phyloP scores from a whole-genome alignment of 2,329 filamentous ascomycete genomes.

The Elsinoe batatas region DNA sequence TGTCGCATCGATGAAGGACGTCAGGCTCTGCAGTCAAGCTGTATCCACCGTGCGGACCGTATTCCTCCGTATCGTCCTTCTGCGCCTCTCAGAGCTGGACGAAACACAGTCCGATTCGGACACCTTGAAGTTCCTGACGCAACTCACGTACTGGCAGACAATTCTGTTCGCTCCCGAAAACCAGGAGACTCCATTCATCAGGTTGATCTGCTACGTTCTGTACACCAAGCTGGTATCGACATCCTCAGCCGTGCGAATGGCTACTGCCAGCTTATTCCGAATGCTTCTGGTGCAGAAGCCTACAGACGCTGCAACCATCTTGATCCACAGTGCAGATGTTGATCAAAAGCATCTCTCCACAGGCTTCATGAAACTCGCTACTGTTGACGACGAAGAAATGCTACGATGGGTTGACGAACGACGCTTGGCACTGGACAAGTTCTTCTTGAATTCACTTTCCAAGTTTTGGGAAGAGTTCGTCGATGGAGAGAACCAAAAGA shows the following conservation, averaged over 20 bases:
- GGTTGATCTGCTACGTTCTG: slow-evolving; percentile 82
- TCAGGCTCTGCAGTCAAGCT: slow-evolving; percentile 82
- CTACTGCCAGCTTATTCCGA: slow-evolving; percentile 79
- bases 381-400: slow-evolving; percentile 82
- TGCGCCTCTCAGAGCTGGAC: slow-evolving; percentile 76
- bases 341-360: slow-evolving; percentile 62
- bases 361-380: slow-evolving; percentile 74
- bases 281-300: slow-evolving; percentile 91
- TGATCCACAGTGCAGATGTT: slow-evolving; percentile 59
- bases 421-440: slow-evolving; percentile 62
- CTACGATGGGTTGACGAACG: slow-evolving; percentile 80
- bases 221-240: slow-evolving; percentile 78
- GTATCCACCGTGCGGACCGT: slow-evolving; percentile 65
- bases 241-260: slow-evolving; percentile 55
- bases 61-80: slow-evolving; percentile 67
- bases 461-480: slow-evolving; percentile 86
- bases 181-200: slow-evolving; percentile 69
- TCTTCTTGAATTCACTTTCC: slow-evolving; percentile 75
- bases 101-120: slow-evolving; percentile 53
- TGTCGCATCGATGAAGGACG: slow-evolving; percentile 68
- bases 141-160: slow-evolving; percentile 91
- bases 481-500: slow-evolving; percentile 66
- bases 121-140: slow-evolving; percentile 64
- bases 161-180: slow-evolving; percentile 73
- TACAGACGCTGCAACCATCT: slow-evolving; percentile 62